Base-by-base conservation (phyloP, 2,329 filamentous ascomycete species). In the Ophiocordyceps camponoti-floridani region DNA sequence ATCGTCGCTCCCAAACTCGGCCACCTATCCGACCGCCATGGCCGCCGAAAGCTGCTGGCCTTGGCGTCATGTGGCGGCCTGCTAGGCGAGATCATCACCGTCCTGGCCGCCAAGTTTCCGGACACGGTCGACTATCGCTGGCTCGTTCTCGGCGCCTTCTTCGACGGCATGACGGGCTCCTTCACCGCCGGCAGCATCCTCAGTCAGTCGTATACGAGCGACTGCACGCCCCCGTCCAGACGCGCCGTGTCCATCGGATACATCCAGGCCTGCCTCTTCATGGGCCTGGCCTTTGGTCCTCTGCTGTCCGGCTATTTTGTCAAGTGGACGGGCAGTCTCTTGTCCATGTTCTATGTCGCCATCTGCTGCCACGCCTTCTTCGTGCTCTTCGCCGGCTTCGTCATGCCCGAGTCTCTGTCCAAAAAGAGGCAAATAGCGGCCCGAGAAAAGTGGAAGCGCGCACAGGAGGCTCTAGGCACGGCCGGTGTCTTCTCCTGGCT, bases 231-330 rank as follows among this genome's bases (percentile, higher is more conserved):
- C 4, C 84, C 87, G 0, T 81, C 83, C 28, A 77, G 76, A 54
- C 78, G 91, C 18, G 84, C 82, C 47, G 82, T 94, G 8, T 77
- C 79, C 4, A 91, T 96, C 59, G 88, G 86, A 7, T 89, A 88
- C 57, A 81, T 96, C 53, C 85, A 96, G 54, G 87, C 85, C 11
- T 87, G 82, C 52, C 68, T 98, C 9, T 96, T 94, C 60, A 72
- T 75, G 2, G 91, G 91, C n/a, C 76, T 96, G 41, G 89, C 91
- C 0, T 62, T 89, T 30, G 91, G 91, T 0, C 91, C 91, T 8
- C 70, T 93, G 3, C 56, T 94, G 19, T 82, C 87, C 0, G 88
- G 83, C 2, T 81, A 84, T 52, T 68, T 95, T 40, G 81, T 94
- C 54, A 75, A 83, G 53, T 73, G 70, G 59, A 88, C 84, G 0